Percentiles rank a stretch among this genome's conserved stretches.
These are phyloP conservation scores for Monosporozyma solicola DNA, from an alignment of 805 yeast species.

Conservation along the genomic window DNA sequence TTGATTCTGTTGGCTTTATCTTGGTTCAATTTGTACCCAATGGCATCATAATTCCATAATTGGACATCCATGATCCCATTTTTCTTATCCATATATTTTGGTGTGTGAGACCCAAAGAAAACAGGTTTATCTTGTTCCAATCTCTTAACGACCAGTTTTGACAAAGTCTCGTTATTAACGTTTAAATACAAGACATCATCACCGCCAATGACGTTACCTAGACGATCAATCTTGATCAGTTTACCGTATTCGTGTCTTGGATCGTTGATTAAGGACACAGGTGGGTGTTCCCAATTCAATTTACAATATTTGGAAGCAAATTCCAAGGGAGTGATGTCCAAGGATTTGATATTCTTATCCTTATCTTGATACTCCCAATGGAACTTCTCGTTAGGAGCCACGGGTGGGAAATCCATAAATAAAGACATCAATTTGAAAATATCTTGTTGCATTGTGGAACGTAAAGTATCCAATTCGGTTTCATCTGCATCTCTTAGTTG, in stretches of 20 bases:
- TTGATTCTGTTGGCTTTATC: constrained; percentile 60
- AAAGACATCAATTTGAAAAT: constrained; percentile 58
- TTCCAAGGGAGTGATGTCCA: constrained; percentile 53
- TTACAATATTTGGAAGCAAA: constrained; percentile 50
- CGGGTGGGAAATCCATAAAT: constrained; percentile 71
- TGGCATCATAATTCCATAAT: constrained; percentile 56
- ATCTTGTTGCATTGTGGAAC: constrained; percentile 46
- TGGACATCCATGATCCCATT: constrained; percentile 67
- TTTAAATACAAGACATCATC: constrained; percentile 64
- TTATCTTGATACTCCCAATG: constrained; percentile 71
- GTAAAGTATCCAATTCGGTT: constrained; percentile 33
- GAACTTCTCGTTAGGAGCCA: constrained; percentile 54
- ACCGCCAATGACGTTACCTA: constrained; percentile 68
- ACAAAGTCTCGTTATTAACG: constrained; percentile 48
- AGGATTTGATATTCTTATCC: constrained; percentile 43
- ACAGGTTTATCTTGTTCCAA: constrained; percentile 68
- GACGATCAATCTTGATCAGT: constrained; percentile 59
- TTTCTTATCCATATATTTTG: constrained; percentile 54
- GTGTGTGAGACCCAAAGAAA: constrained; percentile 87
- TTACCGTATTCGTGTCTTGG: constrained; percentile 65
- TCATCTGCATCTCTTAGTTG: constrained; percentile 40
- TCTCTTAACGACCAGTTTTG: constrained; percentile 55
- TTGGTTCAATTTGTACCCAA: constrained; percentile 45
- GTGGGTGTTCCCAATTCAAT: constrained; percentile 32
- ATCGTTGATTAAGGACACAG: constrained; percentile 68